These are phyloP conservation scores for Inga laurina DNA, from an alignment of 306 rosid species.

Conservation along the genomic window DNA sequence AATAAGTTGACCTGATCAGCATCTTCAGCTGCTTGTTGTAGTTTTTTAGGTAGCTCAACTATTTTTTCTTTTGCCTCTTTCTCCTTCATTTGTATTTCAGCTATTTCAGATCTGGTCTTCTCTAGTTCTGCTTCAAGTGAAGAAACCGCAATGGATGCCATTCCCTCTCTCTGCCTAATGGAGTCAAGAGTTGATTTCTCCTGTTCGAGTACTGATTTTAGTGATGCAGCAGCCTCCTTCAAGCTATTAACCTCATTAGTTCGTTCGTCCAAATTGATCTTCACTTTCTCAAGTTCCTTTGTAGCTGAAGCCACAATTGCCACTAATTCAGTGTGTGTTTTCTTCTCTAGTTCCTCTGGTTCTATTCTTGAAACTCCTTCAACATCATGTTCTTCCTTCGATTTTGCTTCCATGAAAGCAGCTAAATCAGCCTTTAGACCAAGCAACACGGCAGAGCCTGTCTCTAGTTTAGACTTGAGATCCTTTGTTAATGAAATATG, in stretches of 20 bases:
- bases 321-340: constrained; percentile 59
- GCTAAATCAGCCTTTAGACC: constrained; percentile 78
- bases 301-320: constrained; percentile 80
- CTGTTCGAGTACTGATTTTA: constrained; percentile 67
- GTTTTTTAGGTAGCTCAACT: constrained; percentile 64
- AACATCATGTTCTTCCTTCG: constrained; percentile 46
- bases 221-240: constrained; percentile 70
- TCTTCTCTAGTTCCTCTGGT: constrained; percentile 48
- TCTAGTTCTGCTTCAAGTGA: constrained; percentile 90
- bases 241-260: constrained; percentile 64
- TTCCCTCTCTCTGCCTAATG: constrained; percentile 83
- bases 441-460: constrained; percentile 63
- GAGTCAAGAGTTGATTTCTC: constrained; percentile 69
- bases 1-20: constrained; percentile 69
- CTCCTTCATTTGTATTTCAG: constrained; percentile 65
- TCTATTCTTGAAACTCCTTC: constrained; percentile 42
- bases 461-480: constrained; percentile 68
- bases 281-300: constrained; percentile 83
- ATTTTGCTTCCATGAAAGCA: constrained; percentile 72
- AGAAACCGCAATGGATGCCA: constrained; percentile 84
- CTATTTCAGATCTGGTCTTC: constrained; percentile 65
- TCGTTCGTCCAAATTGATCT: constrained; percentile 78
- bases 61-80: constrained; percentile 72
- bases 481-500: constrained; percentile 70
- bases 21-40: constrained; percentile 72